phyloP scores from a whole-genome alignment of 2,329 filamentous ascomycete species.

The Phyllosticta citriasiana region DNA sequence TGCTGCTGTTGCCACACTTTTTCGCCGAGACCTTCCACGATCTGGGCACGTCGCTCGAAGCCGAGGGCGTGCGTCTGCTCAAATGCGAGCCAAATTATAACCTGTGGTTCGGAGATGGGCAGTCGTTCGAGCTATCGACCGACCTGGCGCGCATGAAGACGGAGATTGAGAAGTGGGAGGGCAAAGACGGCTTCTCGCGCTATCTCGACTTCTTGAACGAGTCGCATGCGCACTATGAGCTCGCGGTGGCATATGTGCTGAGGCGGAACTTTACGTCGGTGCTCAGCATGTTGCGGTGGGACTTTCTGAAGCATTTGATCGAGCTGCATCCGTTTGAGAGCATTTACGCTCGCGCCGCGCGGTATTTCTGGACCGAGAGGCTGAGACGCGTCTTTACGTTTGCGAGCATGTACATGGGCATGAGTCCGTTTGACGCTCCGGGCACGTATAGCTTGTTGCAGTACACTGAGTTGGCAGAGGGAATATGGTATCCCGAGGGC shows the following conservation, averaged over 20 bases:
- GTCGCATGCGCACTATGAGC: constrained; percentile 59
- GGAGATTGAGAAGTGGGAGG: constrained; percentile 64
- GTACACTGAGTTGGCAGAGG: constrained; percentile 66
- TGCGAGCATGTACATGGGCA: constrained; percentile 75
- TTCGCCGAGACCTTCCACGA: constrained; percentile 62
- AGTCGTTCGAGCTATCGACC: constrained; percentile 53
- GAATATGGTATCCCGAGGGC: constrained; percentile 65
- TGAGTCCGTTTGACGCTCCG: constrained; percentile 67
- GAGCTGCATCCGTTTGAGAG: constrained; percentile 60
- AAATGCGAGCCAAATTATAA: constrained; percentile 71
- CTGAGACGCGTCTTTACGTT: constrained; percentile 65
- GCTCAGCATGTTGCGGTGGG: constrained; percentile 46
- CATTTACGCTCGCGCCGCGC: constrained; percentile 54
- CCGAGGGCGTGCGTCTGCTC: constrained; percentile 56
- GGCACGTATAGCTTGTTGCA: constrained; percentile 65
- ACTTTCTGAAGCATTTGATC: constrained; percentile 50
- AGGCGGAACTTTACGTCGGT: constrained; percentile 56
- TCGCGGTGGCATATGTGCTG: constrained; percentile 56
- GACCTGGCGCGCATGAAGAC: constrained; percentile 61
- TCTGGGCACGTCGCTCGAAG: constrained; percentile 54
- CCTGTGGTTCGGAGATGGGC: constrained; percentile 61
- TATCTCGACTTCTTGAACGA: constrained; percentile 59
- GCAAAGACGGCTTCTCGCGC: constrained; percentile 58
- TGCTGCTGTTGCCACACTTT: constrained; percentile 60
- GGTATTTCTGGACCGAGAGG: constrained; percentile 61